Conservation (phyloP, 306 rosid genomes). For the Vigna reflexopilosa region DNA sequence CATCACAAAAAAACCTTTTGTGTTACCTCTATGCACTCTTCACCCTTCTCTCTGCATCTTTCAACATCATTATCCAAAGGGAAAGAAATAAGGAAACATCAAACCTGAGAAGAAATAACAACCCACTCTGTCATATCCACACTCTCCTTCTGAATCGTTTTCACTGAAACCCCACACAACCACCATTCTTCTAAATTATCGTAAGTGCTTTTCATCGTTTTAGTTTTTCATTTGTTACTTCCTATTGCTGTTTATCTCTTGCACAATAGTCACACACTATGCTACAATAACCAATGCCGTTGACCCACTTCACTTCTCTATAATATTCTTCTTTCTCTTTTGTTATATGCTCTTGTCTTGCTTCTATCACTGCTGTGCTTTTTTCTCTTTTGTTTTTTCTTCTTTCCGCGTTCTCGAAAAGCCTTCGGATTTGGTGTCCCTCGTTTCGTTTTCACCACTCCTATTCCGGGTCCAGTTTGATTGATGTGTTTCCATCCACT, state of each 20-base stretch:
- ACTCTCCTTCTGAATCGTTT: conserved; percentile 4
- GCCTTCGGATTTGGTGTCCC: conserved; percentile 26
- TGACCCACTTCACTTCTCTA: conserved; percentile 32
- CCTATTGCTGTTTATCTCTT: not conserved
- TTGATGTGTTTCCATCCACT: conserved; percentile 17
- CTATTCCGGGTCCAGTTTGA: conserved; percentile 4
- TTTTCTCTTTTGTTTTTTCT: conserved; percentile 15
- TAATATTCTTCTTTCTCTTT: not conserved
- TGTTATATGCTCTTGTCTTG: conserved; percentile 22
- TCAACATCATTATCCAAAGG: conserved; percentile 26
- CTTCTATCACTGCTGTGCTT: conserved; percentile 16
- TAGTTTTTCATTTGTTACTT: not conserved
- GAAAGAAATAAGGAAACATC: conserved; percentile 18
- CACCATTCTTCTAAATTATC: conserved; percentile 21
- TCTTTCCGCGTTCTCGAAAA: not conserved
- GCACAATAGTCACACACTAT: not conserved
- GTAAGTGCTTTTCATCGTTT: conserved; percentile 43
- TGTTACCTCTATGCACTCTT: conserved; percentile 13
- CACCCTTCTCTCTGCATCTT: not conserved
- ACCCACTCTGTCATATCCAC: not conserved
- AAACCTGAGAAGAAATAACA: conserved; percentile 9
- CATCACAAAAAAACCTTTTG: not conserved
- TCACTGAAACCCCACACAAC: conserved; percentile 30
- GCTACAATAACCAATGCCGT: conserved; percentile 48
- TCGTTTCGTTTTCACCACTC: conserved; percentile 33